Evolutionary conservation across 2,329 filamentous ascomycete genomes (phyloP).

Genomic region (Apiospora arundinis): DNA sequence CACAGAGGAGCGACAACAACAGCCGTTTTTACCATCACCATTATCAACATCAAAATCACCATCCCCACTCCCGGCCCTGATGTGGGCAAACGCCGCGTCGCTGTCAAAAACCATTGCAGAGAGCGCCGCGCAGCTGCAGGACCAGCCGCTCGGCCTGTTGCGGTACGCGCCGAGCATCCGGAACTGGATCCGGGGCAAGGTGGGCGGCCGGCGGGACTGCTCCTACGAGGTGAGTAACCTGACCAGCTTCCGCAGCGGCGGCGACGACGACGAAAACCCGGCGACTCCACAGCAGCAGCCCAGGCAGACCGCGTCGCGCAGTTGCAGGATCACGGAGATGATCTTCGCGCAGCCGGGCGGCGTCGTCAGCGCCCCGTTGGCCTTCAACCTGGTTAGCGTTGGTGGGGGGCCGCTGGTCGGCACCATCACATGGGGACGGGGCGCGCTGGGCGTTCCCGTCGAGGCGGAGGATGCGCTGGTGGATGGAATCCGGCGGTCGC

Average conservation of each 20-base stretch:
- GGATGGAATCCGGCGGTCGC: conserved; percentile 20
- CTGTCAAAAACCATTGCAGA: conserved; percentile 42
- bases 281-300: background rate
- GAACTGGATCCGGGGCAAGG: conserved; percentile 46
- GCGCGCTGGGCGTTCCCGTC: conserved; percentile 42
- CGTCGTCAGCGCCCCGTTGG: conserved; percentile 43
- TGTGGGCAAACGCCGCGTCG: conserved; percentile 43
- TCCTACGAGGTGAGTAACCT: conserved; percentile 56
- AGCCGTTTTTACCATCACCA: too few species aligned
- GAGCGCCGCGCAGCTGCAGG: conserved; percentile 33
- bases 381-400: conserved; percentile 48
- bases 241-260: conserved; percentile 41
- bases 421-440: conserved; percentile 49
- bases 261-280: background rate
- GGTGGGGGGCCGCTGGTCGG: conserved; percentile 46
- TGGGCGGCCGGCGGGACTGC: conserved; percentile 45
- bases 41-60: background rate
- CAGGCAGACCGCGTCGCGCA: background rate
- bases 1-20: background rate
- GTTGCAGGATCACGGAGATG: conserved; percentile 40
- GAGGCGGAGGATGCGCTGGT: conserved; percentile 21
- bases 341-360: conserved; percentile 53
- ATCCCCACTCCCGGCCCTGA: conserved; percentile 27
- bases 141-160: conserved; percentile 48
- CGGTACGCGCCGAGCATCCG: conserved; percentile 47